phyloP scores from a whole-genome alignment of 371 early-diverging fungal genomes.

The Choanephora cucurbitarum region DNA sequence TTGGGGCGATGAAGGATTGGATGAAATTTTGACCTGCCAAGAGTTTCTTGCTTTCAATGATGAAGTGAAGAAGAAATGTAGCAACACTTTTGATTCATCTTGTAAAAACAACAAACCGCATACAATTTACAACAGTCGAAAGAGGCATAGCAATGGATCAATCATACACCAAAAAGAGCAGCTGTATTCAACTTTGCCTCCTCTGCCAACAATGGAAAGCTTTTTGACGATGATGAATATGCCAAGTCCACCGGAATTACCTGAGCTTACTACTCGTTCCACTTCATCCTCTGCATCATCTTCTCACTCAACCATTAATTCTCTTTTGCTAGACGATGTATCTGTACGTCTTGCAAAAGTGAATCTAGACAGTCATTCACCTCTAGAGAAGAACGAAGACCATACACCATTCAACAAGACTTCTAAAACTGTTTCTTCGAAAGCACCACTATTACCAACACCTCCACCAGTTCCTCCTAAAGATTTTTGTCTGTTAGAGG shows the following conservation, averaged over 20 bases:
- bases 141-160: conserved; percentile 43
- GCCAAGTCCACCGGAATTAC: conserved; percentile 15
- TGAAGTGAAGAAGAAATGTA: not conserved
- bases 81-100: not conserved
- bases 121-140: conserved; percentile 32
- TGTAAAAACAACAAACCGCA: too few species aligned
- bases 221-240: conserved; percentile 17
- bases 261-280: conserved; percentile 16
- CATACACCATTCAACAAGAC: not conserved
- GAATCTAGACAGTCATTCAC: conserved; percentile 1
- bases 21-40: not conserved
- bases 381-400: not conserved
- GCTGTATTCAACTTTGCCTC: conserved; percentile 10
- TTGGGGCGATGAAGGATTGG: not conserved
- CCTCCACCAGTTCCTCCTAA: conserved; percentile 24
- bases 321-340: conserved; percentile 12
- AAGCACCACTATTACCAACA: not conserved
- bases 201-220: conserved; percentile 16
- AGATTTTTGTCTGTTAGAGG: conserved; percentile 1
- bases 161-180: not conserved
- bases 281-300: conserved; percentile 9
- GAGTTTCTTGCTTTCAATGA: not conserved
- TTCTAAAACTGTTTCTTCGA: too few species aligned
- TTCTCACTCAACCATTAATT: conserved; percentile 10
- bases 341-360: conserved; percentile 9